Evolutionary conservation across 1,284 basidiomycete species (phyloP).

Genomic region (Sanghuangporus baumii): DNA sequence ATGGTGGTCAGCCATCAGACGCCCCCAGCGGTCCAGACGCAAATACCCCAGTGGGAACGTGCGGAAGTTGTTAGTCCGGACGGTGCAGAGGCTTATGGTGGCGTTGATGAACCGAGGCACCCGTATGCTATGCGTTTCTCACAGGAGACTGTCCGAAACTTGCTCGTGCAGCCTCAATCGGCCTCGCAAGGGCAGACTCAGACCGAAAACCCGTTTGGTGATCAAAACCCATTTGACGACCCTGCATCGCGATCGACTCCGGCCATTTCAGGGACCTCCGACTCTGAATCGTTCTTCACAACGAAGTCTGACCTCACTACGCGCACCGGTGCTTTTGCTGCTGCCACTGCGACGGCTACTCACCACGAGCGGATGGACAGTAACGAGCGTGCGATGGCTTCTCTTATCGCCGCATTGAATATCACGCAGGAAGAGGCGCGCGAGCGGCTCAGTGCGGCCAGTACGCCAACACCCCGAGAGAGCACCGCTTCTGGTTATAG

Average conservation of each 20-base stretch:
- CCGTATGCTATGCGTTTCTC: slow-evolving; percentile 3
- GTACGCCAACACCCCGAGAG: slow-evolving; percentile 9
- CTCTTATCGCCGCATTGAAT: slow-evolving; percentile 16
- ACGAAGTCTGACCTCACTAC: slow-evolving; percentile 4
- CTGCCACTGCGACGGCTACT: background rate
- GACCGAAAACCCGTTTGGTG: slow-evolving; percentile 9
- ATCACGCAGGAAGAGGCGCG: slow-evolving; percentile 16
- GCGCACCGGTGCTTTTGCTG: slow-evolving; percentile 4
- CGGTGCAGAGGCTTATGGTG: slow-evolving; percentile 12
- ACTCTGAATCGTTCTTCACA: slow-evolving; percentile 10
- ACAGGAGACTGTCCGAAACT: background rate
- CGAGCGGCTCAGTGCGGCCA: slow-evolving; percentile 12
- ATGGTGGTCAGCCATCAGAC: slow-evolving; percentile 16
- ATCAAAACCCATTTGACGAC: slow-evolving; percentile 13
- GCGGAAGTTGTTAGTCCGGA: slow-evolving; percentile 18
- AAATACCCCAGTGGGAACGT: slow-evolving; percentile 11
- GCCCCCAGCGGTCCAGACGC: slow-evolving; percentile 13
- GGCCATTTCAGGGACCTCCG: background rate
- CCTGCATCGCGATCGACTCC: background rate
- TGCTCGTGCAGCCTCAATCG: background rate
- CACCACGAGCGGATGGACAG: slow-evolving; percentile 11
- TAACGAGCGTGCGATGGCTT: slow-evolving; percentile 14
- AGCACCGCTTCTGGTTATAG: slow-evolving; percentile 3
- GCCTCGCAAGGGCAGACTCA: background rate
- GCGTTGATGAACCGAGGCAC: slow-evolving; percentile 3